Conservation (phyloP, 2,329 filamentous ascomycete species). For the Colletotrichum costaricense region DNA sequence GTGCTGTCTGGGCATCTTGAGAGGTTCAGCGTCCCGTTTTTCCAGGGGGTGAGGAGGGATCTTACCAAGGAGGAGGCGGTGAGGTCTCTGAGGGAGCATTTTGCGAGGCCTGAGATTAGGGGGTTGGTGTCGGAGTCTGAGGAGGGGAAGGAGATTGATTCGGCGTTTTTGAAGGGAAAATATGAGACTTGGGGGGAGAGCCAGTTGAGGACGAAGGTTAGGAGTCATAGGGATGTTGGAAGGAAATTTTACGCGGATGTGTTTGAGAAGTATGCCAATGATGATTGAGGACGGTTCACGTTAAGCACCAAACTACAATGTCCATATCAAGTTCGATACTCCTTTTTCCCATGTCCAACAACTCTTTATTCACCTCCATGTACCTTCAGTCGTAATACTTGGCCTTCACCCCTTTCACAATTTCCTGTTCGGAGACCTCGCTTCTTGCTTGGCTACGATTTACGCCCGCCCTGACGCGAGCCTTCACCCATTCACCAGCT, state of each 20-base stretch:
- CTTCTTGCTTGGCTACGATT: slow-evolving; percentile 39
- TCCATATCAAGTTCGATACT: too few relatives aligned
- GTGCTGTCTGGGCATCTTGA: slow-evolving; percentile 49
- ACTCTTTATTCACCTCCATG: too few relatives aligned
- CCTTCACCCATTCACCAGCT: slow-evolving; percentile 49
- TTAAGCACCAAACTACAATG: too few relatives aligned
- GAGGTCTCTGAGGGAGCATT: slow-evolving; percentile 51
- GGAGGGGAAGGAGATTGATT: slow-evolving; percentile 55
- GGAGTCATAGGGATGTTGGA: slow-evolving; percentile 62
- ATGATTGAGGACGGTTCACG: slow-evolving; percentile 39
- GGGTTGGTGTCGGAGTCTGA: slow-evolving; percentile 43
- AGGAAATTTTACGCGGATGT: slow-evolving; percentile 58
- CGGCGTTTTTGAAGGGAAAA: slow-evolving; percentile 58
- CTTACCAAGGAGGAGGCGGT: slow-evolving; percentile 57
- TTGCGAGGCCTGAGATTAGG: slow-evolving; percentile 38
- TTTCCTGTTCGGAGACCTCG: slow-evolving; percentile 42
- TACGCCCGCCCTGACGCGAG: slow-evolving; percentile 41
- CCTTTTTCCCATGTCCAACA: too few relatives aligned
- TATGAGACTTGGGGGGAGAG: slow-evolving; percentile 68
- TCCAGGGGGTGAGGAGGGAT: slow-evolving; percentile 60
- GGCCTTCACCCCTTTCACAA: slow-evolving; percentile 45
- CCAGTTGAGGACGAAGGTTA: slow-evolving; percentile 64
- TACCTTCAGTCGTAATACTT: slow-evolving; percentile 47
- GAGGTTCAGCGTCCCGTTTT: slow-evolving; percentile 57
- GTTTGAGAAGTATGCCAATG: slow-evolving; percentile 59